Base-by-base conservation (phyloP, 768 basidiomycete species). In the Lactarius hatsudake region DNA sequence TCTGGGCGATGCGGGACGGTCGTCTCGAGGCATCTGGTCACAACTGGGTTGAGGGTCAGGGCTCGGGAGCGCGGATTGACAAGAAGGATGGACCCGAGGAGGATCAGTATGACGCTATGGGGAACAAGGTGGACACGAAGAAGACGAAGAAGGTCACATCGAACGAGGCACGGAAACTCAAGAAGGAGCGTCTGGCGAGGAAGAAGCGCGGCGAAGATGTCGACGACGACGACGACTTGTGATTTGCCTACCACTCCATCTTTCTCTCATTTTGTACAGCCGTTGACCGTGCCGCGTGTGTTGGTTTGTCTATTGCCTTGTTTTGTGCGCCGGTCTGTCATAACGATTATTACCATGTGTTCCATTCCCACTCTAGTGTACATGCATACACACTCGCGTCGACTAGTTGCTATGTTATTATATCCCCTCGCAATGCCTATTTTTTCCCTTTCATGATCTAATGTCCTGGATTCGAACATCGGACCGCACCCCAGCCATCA, bases 21-120 rank as follows among this genome's bases (percentile, higher is more conserved):
- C 88, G 83, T 73, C 88, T 98, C 71, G 94, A 96, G 82, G 94
- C 96, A 7, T 98, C 96, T 54, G 96, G 95, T 69, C 94, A 96
- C 85, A 96, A 97, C 86, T 97, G 96, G 96, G 94, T 97, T 75
- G 97, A 98, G 80, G 97, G 97, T 58, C 97, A 99, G 79, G 97
- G 97, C 64, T 84, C 94, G 23, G 96, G 96, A 13, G 78, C 94
- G 54, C 88, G 96, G 66, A 98, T 99, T 73, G 97, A 97, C 86
- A 91, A 94, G 87, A 86, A 86, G 75, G 91, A 86, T 7, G 96
- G 89, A 59, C 93, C 93, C 72, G 96, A 97, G 69, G 93, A 96
- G 59, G 94, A 87, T 48, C 81, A 85, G 74, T 98, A 91, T 76
- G 97, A 99, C 77, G 97, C 97, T 28, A 93, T 99, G 91, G 96